Evolutionary conservation across 495 filamentous ascomycete genomes (phyloP), one percentile per base, ranked within the genome.

Genomic region (Poronia punctata): DNA sequence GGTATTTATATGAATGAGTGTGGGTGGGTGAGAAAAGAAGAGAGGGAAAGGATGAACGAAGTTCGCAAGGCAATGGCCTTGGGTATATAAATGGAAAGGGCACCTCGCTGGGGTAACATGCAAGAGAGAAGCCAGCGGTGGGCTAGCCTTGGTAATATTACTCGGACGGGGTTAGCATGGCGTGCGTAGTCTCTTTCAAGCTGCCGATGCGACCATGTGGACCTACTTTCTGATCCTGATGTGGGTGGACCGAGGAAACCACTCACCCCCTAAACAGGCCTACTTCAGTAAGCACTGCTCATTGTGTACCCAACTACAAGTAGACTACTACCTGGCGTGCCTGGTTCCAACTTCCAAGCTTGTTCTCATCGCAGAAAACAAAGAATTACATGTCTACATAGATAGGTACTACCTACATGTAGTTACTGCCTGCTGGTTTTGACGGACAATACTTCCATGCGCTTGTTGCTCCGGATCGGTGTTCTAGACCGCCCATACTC

Each of bases 1-100:
- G 66, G 49, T 57, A 34, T 39, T 43, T 60, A 50, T 60, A 57
- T 60, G 61, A 64, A 64, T 61, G 63, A 53, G 56, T 58, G 68
- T 68, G 69, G 68, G 66, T 68, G 64, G 62, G 49, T 33, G 56
- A 56, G 39, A 43, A 43, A 38, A 45, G 51, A 44, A 51, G 55
- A 61, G 54, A 56, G 43, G 45, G 42, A 42, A 45, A 48, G 46
- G 48, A 57, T 46, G 41, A 37, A 43, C 50, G 52, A 45, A 45
- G 19, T 40, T 39, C 38, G 50, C 40, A 54, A 53, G 43, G 39
- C 41, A 41, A 21, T 20, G 35, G 31, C 4, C n/a, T 4, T 19
- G 9, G 45, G 30, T 37, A 55, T 38, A 60, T 68, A 66, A 67
- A 66, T 67, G 67, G 32, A 20, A 44, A n/a, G 25, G 8, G 4